A percentile compares a stretch with the other conserved stretches of the same genome.
Evolutionary conservation across 2,329 filamentous ascomycete species (phyloP).

Genomic region (Balansia obtecta): DNA sequence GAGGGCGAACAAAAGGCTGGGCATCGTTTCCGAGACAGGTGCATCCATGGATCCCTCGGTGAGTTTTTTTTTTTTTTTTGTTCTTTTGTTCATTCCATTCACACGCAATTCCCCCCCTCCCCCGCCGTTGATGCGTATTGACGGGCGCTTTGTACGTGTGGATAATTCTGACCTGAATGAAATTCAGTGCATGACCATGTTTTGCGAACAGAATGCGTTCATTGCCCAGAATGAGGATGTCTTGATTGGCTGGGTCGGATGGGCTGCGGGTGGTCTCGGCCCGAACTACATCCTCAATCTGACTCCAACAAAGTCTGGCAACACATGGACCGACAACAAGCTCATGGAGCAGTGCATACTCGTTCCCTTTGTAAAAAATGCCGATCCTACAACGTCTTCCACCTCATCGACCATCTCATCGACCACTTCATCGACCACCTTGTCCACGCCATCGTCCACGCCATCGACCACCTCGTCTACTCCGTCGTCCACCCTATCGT

Average conservation of each 20-base stretch:
- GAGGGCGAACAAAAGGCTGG: conserved; percentile 32
- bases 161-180: background rate
- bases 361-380: conserved; percentile 16
- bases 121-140: background rate
- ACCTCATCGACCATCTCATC: too few relatives aligned
- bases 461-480: background rate
- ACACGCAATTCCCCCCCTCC: background rate
- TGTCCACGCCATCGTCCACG: too few relatives aligned
- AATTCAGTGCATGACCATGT: conserved; percentile 26
- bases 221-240: conserved; percentile 35
- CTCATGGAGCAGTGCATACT: conserved; percentile 31
- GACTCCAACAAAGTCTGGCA: conserved; percentile 21
- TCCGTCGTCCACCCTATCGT: too few relatives aligned
- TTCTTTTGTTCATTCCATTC: background rate
- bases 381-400: background rate
- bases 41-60: conserved; percentile 30
- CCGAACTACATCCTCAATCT: conserved; percentile 28
- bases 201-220: conserved; percentile 34
- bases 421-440: too few relatives aligned
- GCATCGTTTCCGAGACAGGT: conserved; percentile 40
- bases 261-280: conserved; percentile 33
- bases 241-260: conserved; percentile 32
- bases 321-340: conserved; percentile 23
- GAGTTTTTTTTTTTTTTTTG: conserved; percentile 8
- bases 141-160: background rate